Evolutionary conservation across 208 protist species (phyloP), one percentile per base, ranked within the genome.

Genomic region (Leishmania aethiopica): DNA sequence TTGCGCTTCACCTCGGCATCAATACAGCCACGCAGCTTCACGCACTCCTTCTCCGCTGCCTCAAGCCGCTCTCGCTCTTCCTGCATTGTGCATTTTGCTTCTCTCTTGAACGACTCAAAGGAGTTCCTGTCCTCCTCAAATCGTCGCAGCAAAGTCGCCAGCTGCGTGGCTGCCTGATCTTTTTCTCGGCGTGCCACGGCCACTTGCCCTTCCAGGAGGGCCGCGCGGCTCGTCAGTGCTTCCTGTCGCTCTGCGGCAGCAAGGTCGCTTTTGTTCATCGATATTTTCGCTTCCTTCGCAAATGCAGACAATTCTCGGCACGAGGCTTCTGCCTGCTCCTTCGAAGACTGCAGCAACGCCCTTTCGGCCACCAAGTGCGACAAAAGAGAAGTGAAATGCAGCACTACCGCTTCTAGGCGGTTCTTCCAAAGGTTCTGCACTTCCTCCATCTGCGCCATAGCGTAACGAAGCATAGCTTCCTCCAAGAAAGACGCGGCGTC

Each of bases 1-100:
- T 97, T 97, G 0, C 94, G 84, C 45, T 78, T 79, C 42, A 95
- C 53, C 80, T 96, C 94, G 51, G 95, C 94, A 57, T 93, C 86
- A 17, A 97, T 35, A 1, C 80, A 89, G 35, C 87, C 81, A 5
- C 87, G 88, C 13, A 96, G 84, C 74, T 90, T 94, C 45, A 74
- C 59, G 17, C 79, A 57, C 49, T 92, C 87, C 32, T 78, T 77
- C 51, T 90, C 82, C 6, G 77, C 49, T 2, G 45, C 32, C 64
- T 83, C 82, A 47, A 25, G 57, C 5, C 75, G 79, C 8, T 75
- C 57, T 49, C 72, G 84, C 60, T 88, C 90, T 25, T 66, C 47
- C 59, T 89, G 47, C 28, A 90, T 13, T 17, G 47, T 55, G 11
- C 10, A n/a, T 32, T 81, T 60, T 13, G 55, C 15, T 25, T 89